Evolutionary conservation across 306 rosid genomes (phyloP).

Genomic region (Cucumis melo): DNA sequence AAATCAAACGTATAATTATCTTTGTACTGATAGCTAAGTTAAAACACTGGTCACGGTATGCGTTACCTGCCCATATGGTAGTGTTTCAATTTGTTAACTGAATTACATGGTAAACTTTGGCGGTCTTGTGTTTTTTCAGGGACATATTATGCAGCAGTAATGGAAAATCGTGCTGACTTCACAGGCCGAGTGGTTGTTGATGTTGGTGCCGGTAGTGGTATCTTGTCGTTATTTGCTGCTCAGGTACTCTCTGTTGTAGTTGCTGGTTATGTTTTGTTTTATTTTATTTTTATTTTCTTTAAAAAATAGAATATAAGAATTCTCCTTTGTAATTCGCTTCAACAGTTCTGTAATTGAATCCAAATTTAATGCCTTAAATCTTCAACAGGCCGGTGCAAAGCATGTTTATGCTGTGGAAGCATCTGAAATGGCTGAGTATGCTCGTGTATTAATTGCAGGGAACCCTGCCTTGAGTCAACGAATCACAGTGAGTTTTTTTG

Average conservation of each 20-base stretch:
- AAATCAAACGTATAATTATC: neutral
- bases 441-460: constrained; percentile 70
- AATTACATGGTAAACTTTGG: neutral
- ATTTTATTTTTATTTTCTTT: neutral
- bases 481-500: constrained; percentile 55
- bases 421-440: constrained; percentile 98
- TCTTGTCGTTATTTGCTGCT: constrained; percentile 92
- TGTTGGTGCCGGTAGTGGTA: constrained; percentile 99
- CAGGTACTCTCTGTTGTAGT: constrained; percentile 38
- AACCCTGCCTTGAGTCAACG: constrained; percentile 65
- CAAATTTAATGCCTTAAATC: neutral
- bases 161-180: constrained; percentile 82
- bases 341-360: neutral
- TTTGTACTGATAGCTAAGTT: neutral
- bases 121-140: constrained; percentile 29
- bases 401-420: constrained; percentile 99
- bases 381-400: constrained; percentile 84
- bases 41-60: neutral
- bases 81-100: neutral
- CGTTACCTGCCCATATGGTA: neutral
- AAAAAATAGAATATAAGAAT: too few species aligned
- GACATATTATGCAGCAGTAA: constrained; percentile 80
- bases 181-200: constrained; percentile 81
- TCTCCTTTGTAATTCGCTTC: neutral
- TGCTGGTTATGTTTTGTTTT: neutral